phyloP scores from a whole-genome alignment of 2,329 filamentous ascomycete genomes.

The Uncinocarpus reesii region DNA sequence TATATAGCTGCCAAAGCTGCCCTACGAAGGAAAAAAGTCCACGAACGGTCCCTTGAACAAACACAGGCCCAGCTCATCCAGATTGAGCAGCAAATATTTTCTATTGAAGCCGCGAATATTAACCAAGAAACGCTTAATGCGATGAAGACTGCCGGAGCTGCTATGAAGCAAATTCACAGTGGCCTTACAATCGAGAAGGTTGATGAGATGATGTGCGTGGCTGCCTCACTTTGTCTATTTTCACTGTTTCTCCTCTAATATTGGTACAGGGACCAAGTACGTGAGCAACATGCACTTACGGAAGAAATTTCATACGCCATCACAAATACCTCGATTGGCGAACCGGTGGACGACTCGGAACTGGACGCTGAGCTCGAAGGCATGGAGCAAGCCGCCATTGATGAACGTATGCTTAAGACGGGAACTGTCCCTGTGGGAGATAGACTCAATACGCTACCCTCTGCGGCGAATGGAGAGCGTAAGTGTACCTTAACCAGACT shows the following conservation, averaged over 20 bases:
- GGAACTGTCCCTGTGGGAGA: slow-evolving; percentile 74
- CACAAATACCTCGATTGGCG: slow-evolving; percentile 56
- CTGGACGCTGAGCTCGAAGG: slow-evolving; percentile 75
- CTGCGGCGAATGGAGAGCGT: slow-evolving; percentile 65
- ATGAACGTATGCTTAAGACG: slow-evolving; percentile 86
- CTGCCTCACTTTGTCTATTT: background rate
- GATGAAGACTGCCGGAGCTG: slow-evolving; percentile 81
- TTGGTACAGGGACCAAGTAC: slow-evolving; percentile 63
- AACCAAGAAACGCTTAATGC: slow-evolving; percentile 91
- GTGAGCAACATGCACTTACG: slow-evolving; percentile 85
- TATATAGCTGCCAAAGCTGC: slow-evolving; percentile 81
- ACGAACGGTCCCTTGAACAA: slow-evolving; percentile 85
- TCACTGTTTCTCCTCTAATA: background rate
- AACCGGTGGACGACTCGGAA: slow-evolving; percentile 72
- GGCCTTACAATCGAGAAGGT: slow-evolving; percentile 89
- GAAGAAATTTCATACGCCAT: slow-evolving; percentile 87
- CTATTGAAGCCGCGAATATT: slow-evolving; percentile 96
- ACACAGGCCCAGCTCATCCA: slow-evolving; percentile 82
- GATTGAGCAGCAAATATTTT: slow-evolving; percentile 88
- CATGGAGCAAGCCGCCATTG: slow-evolving; percentile 83
- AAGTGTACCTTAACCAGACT: slow-evolving; percentile 36
- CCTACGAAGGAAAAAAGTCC: slow-evolving; percentile 84
- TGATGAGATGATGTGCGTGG: slow-evolving; percentile 78
- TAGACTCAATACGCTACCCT: slow-evolving; percentile 61
- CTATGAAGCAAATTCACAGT: slow-evolving; percentile 88